Conservation (phyloP, 331 rosid genomes). For the Rhamnella rubrinervis region DNA sequence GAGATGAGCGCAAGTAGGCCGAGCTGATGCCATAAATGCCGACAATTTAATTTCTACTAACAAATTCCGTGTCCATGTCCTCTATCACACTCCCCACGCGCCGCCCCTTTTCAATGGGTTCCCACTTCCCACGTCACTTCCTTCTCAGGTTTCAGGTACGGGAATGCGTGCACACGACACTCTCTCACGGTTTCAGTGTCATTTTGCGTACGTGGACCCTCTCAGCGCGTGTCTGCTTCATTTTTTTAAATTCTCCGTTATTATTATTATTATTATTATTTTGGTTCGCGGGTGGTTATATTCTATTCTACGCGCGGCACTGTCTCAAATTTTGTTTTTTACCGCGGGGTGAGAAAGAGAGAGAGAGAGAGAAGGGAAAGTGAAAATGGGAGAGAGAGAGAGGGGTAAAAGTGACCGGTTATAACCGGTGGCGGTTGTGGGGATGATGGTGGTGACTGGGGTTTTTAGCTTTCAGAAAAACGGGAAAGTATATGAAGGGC, state of each 20-base stretch:
- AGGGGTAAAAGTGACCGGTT: neutral
- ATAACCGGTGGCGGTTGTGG: conserved; percentile 62
- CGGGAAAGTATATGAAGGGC: conserved; percentile 53
- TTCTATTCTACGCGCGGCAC: no score
- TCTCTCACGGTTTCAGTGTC: conserved; percentile 40
- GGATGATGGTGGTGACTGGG: conserved; percentile 1
- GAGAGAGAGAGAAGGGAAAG: neutral
- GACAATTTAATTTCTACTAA: conserved; percentile 48
- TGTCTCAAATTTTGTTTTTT: neutral
- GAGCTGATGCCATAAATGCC: conserved; percentile 56
- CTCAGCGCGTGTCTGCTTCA: conserved; percentile 26
- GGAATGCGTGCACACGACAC: conserved; percentile 54
- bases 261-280: neutral
- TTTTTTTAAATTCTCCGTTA: neutral
- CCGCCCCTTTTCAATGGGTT: conserved; percentile 5
- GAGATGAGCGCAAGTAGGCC: conserved; percentile 54
- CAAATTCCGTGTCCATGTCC: conserved; percentile 43
- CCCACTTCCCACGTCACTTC: conserved; percentile 35
- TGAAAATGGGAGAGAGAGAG: conserved; percentile 18
- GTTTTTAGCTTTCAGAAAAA: conserved; percentile 23
- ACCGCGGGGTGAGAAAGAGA: conserved; percentile 20
- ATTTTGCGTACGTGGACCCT: conserved; percentile 4
- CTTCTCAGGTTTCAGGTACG: conserved; percentile 36
- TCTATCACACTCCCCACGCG: conserved; percentile 30
- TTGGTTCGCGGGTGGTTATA: no score